Evolutionary conservation across 257 asterid species (phyloP), one percentile per base, ranked within the genome.

Genomic region (Solanum chaucha): DNA sequence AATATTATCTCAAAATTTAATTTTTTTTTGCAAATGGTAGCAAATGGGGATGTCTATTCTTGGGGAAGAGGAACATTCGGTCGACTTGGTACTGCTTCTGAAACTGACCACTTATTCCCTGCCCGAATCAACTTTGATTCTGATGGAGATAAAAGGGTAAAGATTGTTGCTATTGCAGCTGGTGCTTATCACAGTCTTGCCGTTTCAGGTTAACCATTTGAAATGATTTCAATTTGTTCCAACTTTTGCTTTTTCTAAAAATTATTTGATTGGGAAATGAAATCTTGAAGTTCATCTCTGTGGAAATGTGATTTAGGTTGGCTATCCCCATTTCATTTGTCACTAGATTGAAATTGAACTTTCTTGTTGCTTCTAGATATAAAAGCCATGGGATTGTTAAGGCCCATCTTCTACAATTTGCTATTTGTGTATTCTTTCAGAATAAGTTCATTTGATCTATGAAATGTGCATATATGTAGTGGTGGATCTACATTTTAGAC

Each of bases 1-100:
- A 86, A 19, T 44, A 22, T 58, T 40, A 6, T 78, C 71, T 78
- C 19, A 77, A 87, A 5, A 80, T 11, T 59, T 8, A 30, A 61
- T 11, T 61, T 30, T 28, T 1, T 1, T 30, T 61, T 44, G 46
- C 51, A 30, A 71, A 12, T 86, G 40, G 41, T 70, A 96, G 99
- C 94, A 86, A 96, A 94, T 91, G 98, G 99, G 32, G 91, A 91
- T 85, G 97, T 96, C 75, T 94, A 93, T 89, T 91, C 97, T 61
- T 96, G 99, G 98, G 99, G 99, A 24, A 93, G 99, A 91, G 99
- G 99, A 86, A 92, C 91, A 30, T 93, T 95, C 82, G 98, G 98
- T 87, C 96, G 98, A 82, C 97, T 96, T 55, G 99, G 99, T 19
- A 91, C 91, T 67, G 98, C 91, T 87, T 94, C 96, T 30, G 99